Base-by-base conservation (phyloP, 139 green algal species). In the Tetraselmis striata region DNA sequence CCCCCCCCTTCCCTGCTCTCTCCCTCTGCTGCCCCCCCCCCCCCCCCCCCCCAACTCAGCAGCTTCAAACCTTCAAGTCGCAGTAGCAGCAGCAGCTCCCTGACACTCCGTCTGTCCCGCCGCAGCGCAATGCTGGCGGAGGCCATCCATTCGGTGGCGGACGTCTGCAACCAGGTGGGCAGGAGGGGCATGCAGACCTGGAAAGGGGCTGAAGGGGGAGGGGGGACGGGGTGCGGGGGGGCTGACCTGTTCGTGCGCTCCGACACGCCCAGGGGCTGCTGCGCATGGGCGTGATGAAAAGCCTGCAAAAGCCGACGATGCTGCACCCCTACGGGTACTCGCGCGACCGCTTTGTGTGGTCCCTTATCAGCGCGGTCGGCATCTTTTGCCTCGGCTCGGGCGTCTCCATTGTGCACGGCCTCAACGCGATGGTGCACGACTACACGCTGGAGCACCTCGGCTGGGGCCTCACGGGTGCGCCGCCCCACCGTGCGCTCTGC, bases 321-420 rank as follows among this genome's bases (percentile, higher is more conserved):
- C 77, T 89, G 82, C 92, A 98, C 85, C 94, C 94, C 0, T 98
- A 98, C 81, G 95, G 95, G 31, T 97, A 97, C 89, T 87, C 92
- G 79, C 88, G 92, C 11, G 95, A 98, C 81, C 94, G 95, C 81
- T 98, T 97, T 82, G 90, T 98, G 18, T 98, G 93, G 87, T 92
- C 89, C 1, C 90, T 98, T 2, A 96, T 98, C 76, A 92, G 85
- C n/a, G 95, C 93, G 1, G 94, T 98, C 2, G 93, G 94, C 79
- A 94, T 98, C 84, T 98, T 98, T 85, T 98, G 95, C 88, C 79
- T 96, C 28, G 95, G 95, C 2, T 91, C 93, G 0, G 90, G 95
- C n/a, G 92, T 95, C 22, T 95, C 92, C 1, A 80, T 97, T 27
- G 81, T 94, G 75, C 93, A 98, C 83, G 95, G 95, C 77, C 23